phyloP scores from a whole-genome alignment of 352 stramenopile genomes.

The Achlya hypogyna region DNA sequence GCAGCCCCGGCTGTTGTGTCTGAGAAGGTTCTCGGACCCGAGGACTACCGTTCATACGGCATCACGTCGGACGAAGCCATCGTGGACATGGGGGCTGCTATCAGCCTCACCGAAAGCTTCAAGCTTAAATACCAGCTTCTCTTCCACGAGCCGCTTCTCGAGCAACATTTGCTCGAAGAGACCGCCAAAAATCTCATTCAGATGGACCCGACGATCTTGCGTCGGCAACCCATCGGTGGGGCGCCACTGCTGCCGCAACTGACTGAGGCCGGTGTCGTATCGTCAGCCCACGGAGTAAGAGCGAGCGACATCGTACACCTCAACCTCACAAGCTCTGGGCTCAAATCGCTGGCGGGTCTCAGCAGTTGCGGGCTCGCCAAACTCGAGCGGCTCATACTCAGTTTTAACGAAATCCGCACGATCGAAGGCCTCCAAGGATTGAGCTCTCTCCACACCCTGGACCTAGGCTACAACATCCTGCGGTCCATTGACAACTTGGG shows the following conservation, averaged over 20 bases:
- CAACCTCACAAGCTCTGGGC: slow-evolving; percentile 15
- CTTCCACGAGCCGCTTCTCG: slow-evolving; percentile 14
- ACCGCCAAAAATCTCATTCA: slow-evolving; percentile 12
- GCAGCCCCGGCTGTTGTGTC: background rate
- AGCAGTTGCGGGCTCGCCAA: background rate
- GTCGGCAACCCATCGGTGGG: background rate
- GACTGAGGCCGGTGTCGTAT: background rate
- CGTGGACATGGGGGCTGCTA: slow-evolving; percentile 13
- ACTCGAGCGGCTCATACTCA: slow-evolving; percentile 56
- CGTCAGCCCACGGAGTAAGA: background rate
- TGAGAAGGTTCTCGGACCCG: background rate
- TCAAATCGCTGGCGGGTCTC: slow-evolving; percentile 8
- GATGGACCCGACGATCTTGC: slow-evolving; percentile 14
- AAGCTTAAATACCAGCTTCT: slow-evolving; percentile 12
- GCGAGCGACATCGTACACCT: background rate
- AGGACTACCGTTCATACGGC: background rate
- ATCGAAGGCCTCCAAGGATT: slow-evolving; percentile 31
- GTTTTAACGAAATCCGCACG: slow-evolving; percentile 55
- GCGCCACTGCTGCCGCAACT: background rate
- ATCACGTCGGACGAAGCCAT: slow-evolving; percentile 15
- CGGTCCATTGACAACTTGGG: slow-evolving; percentile 35
- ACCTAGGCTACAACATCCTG: slow-evolving; percentile 66
- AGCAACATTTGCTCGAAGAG: slow-evolving; percentile 21
- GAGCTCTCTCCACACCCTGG: slow-evolving; percentile 33
- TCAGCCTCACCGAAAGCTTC: slow-evolving; percentile 8